Conservation (phyloP, 192 early-diverging fungal genomes). For the Phlyctochytrium bullatum region DNA sequence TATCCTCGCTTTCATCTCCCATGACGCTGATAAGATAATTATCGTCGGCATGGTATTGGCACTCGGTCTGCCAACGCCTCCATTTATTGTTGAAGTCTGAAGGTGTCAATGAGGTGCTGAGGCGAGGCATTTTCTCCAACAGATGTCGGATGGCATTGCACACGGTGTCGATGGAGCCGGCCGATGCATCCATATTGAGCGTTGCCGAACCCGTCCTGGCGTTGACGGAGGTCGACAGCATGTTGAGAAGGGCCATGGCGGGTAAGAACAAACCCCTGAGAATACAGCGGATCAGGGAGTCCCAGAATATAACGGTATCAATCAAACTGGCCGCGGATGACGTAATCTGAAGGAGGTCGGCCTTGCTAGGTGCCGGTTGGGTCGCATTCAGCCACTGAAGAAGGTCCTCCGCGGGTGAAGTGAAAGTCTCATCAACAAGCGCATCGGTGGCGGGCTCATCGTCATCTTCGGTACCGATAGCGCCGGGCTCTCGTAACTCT, state of each 20-base stretch:
- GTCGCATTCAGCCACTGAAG: not conserved
- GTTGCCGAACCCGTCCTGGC: not conserved
- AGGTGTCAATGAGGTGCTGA: not conserved
- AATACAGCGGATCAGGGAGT: not conserved
- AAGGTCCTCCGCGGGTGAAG: not conserved
- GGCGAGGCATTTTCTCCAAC: not conserved
- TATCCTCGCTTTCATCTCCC: not conserved
- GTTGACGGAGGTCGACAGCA: not conserved
- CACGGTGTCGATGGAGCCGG: not conserved
- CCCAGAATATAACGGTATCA: not conserved
- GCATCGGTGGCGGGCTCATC: not conserved
- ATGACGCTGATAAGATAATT: not conserved
- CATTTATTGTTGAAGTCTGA: slow-evolving; percentile 14
- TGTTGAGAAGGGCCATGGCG: not conserved
- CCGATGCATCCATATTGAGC: not conserved
- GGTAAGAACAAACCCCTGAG: not conserved
- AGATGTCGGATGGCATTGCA: not conserved
- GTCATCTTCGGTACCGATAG: not conserved
- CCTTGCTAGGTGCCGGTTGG: not conserved
- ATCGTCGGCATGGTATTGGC: slow-evolving; percentile 3
- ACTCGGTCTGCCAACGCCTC: slow-evolving; percentile 20
- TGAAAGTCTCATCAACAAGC: not conserved
- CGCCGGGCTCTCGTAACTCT: too few relatives aligned
- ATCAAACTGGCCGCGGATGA: not conserved
- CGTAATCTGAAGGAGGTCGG: not conserved